A percentile compares a stretch with the other conserved stretches of the same genome.
These are phyloP conservation scores for Ophiobolus disseminans DNA, from an alignment of 2,329 filamentous ascomycete genomes.

Conservation along the genomic window DNA sequence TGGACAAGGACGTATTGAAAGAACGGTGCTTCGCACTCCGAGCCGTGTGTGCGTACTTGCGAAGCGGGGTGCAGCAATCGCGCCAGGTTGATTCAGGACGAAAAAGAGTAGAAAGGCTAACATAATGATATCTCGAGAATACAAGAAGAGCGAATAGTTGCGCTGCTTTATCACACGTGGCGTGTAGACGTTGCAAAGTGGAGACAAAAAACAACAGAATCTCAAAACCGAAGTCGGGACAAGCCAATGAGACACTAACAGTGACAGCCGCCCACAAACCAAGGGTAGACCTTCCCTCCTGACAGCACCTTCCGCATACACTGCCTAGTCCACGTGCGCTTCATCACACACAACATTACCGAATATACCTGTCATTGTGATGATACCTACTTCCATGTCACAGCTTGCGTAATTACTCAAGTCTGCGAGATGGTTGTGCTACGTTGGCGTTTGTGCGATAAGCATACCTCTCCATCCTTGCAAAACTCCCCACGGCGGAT, in stretches of 20 bases:
- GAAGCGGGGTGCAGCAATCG: constrained; percentile 3
- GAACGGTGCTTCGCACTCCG: neutral
- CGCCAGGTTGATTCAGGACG: neutral
- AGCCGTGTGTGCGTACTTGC: constrained; percentile 1
- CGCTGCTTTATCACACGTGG: constrained; percentile 7
- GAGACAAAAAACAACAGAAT: constrained; percentile 9
- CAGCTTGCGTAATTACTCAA: constrained; percentile 7
- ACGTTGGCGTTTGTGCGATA: constrained; percentile 15
- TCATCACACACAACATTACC: neutral
- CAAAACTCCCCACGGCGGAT: constrained; percentile 22
- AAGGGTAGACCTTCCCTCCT: neutral
- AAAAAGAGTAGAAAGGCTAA: neutral
- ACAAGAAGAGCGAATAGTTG: neutral
- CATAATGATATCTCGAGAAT: neutral
- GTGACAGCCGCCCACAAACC: constrained; percentile 10
- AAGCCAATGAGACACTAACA: constrained; percentile 14
- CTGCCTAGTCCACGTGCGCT: constrained; percentile 3
- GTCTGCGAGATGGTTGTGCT: neutral
- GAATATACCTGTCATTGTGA: neutral
- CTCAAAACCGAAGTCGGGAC: neutral
- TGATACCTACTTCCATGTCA: too few relatives aligned
- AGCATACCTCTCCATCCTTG: constrained; percentile 18
- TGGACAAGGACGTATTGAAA: neutral
- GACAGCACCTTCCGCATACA: neutral
- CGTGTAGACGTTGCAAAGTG: constrained; percentile 10